Conservation (phyloP, 371 early-diverging fungal species). For the Entomophthora muscae region DNA sequence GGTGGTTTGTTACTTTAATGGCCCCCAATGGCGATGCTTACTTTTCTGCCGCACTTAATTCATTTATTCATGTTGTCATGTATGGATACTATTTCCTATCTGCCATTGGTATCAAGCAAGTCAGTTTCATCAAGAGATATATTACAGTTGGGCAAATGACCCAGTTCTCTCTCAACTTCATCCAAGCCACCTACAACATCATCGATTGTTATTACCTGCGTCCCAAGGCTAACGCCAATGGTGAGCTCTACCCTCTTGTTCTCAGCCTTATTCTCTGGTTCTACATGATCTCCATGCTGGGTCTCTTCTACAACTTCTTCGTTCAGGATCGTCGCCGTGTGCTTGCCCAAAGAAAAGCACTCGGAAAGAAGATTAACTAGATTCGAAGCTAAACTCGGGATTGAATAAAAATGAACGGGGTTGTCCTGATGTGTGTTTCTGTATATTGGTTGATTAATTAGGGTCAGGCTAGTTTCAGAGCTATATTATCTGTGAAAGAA, state of each 20-base stretch:
- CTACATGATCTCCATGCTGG: conserved; percentile 46
- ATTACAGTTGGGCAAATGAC: conserved; percentile 40
- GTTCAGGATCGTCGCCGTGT: conserved; percentile 13
- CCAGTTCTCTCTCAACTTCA: conserved; percentile 33
- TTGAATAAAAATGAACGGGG: too few relatives aligned
- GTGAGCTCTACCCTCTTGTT: conserved; percentile 21
- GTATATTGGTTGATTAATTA: too few relatives aligned
- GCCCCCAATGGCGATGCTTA: conserved; percentile 44
- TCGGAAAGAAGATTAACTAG: too few relatives aligned
- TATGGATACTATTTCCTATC: conserved; percentile 37
- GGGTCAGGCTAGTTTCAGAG: too few relatives aligned
- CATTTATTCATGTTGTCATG: conserved; percentile 43
- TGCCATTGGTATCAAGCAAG: conserved; percentile 20
- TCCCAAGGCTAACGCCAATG: conserved; percentile 9
- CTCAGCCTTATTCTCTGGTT: conserved; percentile 27
- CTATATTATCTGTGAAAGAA: too few relatives aligned
- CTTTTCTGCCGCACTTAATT: conserved; percentile 36
- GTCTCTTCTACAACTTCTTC: conserved; percentile 38
- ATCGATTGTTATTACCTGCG: conserved; percentile 15
- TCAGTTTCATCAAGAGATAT: conserved; percentile 31
- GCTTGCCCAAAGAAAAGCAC: too few relatives aligned
- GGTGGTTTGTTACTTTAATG: conserved; percentile 33
- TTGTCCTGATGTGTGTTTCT: too few relatives aligned
- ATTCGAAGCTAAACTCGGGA: too few relatives aligned
- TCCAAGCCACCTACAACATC: conserved; percentile 29